Evolutionary conservation across 768 basidiomycete genomes (phyloP).

Genomic region (Tulasnella calospora): DNA sequence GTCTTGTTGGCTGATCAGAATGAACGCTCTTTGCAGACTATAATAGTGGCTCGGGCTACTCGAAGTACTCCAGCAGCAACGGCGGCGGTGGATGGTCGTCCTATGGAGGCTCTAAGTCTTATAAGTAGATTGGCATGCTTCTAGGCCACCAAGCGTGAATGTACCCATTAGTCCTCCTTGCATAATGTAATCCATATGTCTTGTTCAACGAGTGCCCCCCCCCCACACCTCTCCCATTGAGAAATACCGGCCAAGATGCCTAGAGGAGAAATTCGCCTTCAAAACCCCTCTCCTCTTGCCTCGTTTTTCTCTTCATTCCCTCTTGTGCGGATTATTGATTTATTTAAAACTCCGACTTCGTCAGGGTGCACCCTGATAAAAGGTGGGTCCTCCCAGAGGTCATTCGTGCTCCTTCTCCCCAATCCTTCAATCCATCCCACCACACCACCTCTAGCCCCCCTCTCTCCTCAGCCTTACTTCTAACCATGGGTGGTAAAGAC

Average conservation of each 20-base stretch:
- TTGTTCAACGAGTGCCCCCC: too few relatives aligned
- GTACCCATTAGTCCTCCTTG: neutral
- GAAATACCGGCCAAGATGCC: too few relatives aligned
- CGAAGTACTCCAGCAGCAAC: slow-evolving; percentile 23
- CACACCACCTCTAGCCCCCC: neutral
- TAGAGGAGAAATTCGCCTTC: too few relatives aligned
- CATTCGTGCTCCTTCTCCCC: too few relatives aligned
- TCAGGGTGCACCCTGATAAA: too few relatives aligned
- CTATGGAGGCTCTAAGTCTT: slow-evolving; percentile 5
- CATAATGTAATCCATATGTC: neutral
- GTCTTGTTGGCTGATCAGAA: too few relatives aligned
- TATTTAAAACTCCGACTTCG: too few relatives aligned
- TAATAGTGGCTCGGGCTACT: slow-evolving; percentile 14
- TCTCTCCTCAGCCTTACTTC: neutral
- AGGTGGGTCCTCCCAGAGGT: too few relatives aligned
- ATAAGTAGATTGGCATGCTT: neutral
- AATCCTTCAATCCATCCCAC: neutral
- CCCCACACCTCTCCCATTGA: too few relatives aligned
- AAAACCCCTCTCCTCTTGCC: too few relatives aligned
- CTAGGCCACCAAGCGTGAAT: neutral
- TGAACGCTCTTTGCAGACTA: slow-evolving; percentile 21
- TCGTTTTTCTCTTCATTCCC: too few relatives aligned
- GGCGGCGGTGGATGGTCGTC: slow-evolving; percentile 18
- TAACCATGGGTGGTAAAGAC: neutral
- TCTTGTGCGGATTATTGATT: too few relatives aligned